Base-by-base conservation (phyloP, 176 grass and related monocot species). In the Tillandsia leiboldiana region DNA sequence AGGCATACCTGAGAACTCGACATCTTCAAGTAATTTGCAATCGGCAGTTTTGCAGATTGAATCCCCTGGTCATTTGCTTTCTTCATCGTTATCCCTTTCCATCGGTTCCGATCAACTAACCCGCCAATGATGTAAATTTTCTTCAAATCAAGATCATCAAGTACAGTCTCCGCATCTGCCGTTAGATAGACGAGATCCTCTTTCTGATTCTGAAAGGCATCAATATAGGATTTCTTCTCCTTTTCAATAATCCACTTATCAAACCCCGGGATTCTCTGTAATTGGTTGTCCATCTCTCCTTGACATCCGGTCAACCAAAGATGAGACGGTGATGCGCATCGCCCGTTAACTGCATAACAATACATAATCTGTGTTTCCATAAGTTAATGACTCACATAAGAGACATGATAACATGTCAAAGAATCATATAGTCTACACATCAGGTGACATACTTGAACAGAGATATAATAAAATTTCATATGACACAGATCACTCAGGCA, bases 51-150 rank as follows among this genome's bases (percentile, higher is more conserved):
- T n/a, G 89, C 89, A 68, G 84, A 83, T 69, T 86, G 78, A 86
- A 97, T 93, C n/a, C 84, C 84, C 74, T 97, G 89, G 29, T 90
- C 84, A 78, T 73, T 80, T 66, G 94, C 89, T 64, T 97, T 93
- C 59, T 92, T 87, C 82, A 82, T 67, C 52, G 94, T 97, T 72
- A 92, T 58, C 74, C 94, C 89, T 79, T 93, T 93, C 77, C 84
- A 90, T 74, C 86, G 69, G 62, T 97, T 97, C 68, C 89, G 79
- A 63, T 97, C 94, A 69, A 97, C 94, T 63, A 97, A 84, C 10
- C 94, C 89, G 29, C 94, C 89, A 77, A 97, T 97, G 26, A 97
- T 92, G 67, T 97, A 97, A 78, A 93, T 83, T 77, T 91, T 97
- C 0, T 86, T 85, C 26, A 69, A 65, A 77, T 97, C 89, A 64